Evolutionary conservation across 257 asterid genomes (phyloP), one percentile per base, ranked within the genome.

Genomic region (Hygrophila difformis): DNA sequence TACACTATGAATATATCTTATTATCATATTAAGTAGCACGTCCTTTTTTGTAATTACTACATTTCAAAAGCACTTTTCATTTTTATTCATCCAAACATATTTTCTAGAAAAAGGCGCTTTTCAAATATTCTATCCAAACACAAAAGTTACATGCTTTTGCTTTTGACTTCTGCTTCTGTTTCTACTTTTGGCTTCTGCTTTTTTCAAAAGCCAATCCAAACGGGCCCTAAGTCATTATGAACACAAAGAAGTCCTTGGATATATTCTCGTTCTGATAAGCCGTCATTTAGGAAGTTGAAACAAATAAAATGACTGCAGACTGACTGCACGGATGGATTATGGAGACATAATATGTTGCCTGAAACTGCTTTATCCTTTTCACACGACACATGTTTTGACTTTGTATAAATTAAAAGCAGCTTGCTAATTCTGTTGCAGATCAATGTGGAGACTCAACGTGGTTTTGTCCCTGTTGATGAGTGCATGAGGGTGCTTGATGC

Each of bases 401-500:
- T 41, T 6, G 15, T n/a, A 42, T 50, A 14, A 49, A 38, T 38
- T 45, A 46, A 26, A 46, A 41, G 13, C n/a, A 11, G 28, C 13
- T 18, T 50, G 35, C 21, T 34, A 8, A 15, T 36, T 36, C 58
- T 57, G 19, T 40, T 62, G 41, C 81, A 87, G 94, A 71, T 86
- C 36, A 82, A 86, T 57, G 94, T 86, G 42, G 76, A 75, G 74
- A 82, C 93, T 45, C 89, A 76, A 51, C 87, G 93, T 50, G 96
- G 96, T 43, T 82, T 86, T 64, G 75, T 86, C 68, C 93, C 93
- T 24, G 84, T 86, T 56, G 93, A 86, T 51, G 84, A 75, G 47
- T 81, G 82, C 68, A 86, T 86, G 96, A 64, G 84, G 61, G 96
- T 86, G 12, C 68, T 82, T 48, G 89, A 75, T 67, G 84, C 82